Evolutionary conservation across 345 rosid genomes (phyloP), one percentile per base, ranked within the genome.

Genomic region (Boechera retrofracta): DNA sequence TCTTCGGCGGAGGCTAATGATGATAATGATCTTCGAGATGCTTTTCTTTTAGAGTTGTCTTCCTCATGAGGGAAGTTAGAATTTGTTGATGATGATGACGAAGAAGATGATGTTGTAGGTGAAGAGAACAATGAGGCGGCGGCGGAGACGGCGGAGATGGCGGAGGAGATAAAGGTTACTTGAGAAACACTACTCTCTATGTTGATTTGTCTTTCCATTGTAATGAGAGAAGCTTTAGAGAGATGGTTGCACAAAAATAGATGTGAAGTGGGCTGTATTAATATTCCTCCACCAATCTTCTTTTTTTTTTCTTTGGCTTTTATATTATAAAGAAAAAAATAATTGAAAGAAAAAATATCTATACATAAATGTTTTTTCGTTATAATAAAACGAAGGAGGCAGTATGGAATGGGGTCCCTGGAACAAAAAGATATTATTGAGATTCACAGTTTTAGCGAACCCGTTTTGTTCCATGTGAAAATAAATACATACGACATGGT

Each of bases 131-230:
- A 39, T 39, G 82, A 35, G 56, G 58, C 54, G 0, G 79, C 15
- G n/a, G 47, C 47, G 5, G 45, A 11, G 45, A 39, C 0, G 44
- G 44, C 0, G 52, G 59, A 35, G 51, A 21, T 21, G 24, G 74
- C 47, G 36, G 38, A 35, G 38, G 38, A 35, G 39, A 16, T 51
- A 11, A 49, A 18, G 80, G 57, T 71, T 49, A 64, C 80, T 67
- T 75, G 86, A 54, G 60, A 48, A 76, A 73, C 86, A 84, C 83
- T 79, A 62, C 56, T 86, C 59, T 83, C 85, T 2, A 70, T 62
- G 86, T 76, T 86, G 91, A 68, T 63, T 16, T 79, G 71, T 79
- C 42, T 62, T 55, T 38, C 71, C 82, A 79, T 79, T 84, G 70
- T 67, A 82, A 21, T 38, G 77, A 53, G 82, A 74, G 12, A 10